Percentiles rank a stretch among this genome's conserved stretches.
Evolutionary conservation across 108 stramenopile species (phyloP).

Genomic region (Cyclotella choctawhatcheeana): DNA sequence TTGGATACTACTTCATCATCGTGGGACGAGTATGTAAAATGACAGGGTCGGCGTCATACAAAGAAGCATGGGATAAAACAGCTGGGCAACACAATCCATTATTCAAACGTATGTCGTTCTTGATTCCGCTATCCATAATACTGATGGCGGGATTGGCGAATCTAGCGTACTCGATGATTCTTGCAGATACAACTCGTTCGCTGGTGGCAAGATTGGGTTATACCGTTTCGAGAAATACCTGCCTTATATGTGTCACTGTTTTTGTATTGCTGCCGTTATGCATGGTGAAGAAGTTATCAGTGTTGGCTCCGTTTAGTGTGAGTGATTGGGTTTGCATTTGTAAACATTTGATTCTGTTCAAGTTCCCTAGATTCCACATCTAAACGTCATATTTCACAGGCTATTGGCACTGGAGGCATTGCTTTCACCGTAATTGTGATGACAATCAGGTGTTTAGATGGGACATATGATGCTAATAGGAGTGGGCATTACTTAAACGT

Average conservation of each 20-base stretch:
- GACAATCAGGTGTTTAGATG: conserved; percentile 68
- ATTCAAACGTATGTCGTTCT: conserved; percentile 17
- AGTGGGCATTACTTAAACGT: conserved; percentile 42
- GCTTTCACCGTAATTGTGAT: conserved; percentile 55
- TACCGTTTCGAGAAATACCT: conserved; percentile 20
- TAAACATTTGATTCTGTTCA: neutral
- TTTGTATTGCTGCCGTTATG: conserved; percentile 81
- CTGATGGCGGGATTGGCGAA: conserved; percentile 55
- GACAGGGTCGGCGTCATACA: conserved; percentile 63
- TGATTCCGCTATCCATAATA: conserved; percentile 40
- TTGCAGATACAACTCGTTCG: conserved; percentile 75
- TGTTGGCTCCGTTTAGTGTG: conserved; percentile 70
- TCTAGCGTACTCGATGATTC: conserved; percentile 77
- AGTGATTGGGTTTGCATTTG: neutral
- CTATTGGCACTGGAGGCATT: conserved; percentile 65
- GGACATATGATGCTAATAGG: conserved; percentile 55
- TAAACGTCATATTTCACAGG: neutral
- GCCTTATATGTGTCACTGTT: conserved; percentile 54
- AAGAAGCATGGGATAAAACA: conserved; percentile 81
- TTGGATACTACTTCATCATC: conserved; percentile 81
- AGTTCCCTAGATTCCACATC: neutral
- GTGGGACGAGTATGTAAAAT: conserved; percentile 65
- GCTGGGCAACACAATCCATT: conserved; percentile 30
- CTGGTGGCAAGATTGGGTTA: conserved; percentile 41
- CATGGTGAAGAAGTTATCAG: conserved; percentile 71